A percentile compares a stretch with the other conserved stretches of the same genome.
Conservation (phyloP, 2,329 filamentous ascomycete species). For the Neoscytalidium dimidiatum region DNA sequence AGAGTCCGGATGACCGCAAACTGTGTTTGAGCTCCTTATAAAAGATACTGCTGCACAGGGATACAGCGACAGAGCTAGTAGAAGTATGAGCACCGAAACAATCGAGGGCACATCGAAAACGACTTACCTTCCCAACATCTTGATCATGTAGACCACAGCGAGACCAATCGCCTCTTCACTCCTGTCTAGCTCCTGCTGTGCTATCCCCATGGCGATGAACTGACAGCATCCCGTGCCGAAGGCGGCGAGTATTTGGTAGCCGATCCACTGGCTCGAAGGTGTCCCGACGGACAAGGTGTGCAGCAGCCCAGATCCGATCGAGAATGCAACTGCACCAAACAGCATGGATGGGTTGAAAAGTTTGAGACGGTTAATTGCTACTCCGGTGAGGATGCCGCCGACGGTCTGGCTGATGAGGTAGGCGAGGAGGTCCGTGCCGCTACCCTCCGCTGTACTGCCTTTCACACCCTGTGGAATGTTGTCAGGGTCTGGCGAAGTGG, state of each 20-base stretch:
- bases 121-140: background rate
- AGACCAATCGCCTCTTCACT: background rate
- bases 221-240: constrained; percentile 1
- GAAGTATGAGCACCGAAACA: background rate
- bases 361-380: background rate
- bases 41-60: background rate
- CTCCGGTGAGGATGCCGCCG: background rate
- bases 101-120: background rate
- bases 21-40: background rate
- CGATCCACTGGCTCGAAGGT: background rate
- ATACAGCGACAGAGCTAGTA: background rate
- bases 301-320: background rate
- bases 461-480: background rate
- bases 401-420: background rate
- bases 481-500: background rate
- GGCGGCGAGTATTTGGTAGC: background rate
- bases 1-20: background rate
- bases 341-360: background rate
- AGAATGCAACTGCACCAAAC: background rate
- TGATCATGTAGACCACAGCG: background rate
- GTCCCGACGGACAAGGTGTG: background rate
- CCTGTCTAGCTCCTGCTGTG: background rate
- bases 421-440: background rate
- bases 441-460: background rate
- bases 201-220: constrained; percentile 5